Conservation (phyloP, 495 filamentous ascomycete genomes). For the Evernia prunastri region DNA sequence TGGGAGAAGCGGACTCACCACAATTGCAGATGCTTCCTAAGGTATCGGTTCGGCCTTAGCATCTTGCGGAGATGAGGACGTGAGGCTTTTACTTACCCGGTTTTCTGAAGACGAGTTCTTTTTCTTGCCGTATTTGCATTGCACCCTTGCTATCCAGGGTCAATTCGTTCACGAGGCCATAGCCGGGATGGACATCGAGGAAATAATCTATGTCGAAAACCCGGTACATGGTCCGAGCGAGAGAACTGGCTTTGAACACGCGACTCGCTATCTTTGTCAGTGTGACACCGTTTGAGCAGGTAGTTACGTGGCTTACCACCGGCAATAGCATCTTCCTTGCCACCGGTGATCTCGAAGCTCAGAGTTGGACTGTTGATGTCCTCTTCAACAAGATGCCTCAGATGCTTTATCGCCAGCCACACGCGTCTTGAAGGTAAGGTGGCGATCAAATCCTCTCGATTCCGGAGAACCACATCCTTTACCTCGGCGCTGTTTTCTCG, state of each 20-base stretch:
- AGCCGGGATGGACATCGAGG: not conserved
- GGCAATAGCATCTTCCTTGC: conserved; percentile 14
- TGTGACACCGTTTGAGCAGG: too few relatives aligned
- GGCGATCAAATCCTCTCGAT: conserved; percentile 12
- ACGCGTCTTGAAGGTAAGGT: conserved; percentile 14
- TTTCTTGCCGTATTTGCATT: not conserved
- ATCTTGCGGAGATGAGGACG: too few relatives aligned
- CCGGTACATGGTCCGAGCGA: conserved; percentile 7
- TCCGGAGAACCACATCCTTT: conserved; percentile 1
- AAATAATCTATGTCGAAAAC: conserved; percentile 1
- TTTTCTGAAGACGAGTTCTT: conserved; percentile 2
- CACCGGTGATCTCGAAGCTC: not conserved
- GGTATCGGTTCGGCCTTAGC: too few relatives aligned
- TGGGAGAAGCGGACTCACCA: not conserved
- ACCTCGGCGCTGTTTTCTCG: not conserved
- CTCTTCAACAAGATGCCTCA: not conserved
- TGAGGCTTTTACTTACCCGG: not conserved
- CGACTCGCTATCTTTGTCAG: conserved; percentile 4
- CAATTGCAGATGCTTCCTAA: conserved; percentile 11
- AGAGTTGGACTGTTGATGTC: not conserved
- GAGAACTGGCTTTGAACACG: not conserved
- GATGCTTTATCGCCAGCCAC: conserved; percentile 14
- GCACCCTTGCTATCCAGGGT: not conserved
- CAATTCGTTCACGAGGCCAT: not conserved
- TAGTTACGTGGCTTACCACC: not conserved